Base-by-base conservation (phyloP, 2,329 filamentous ascomycete genomes). In the Aureobasidium sp. region DNA sequence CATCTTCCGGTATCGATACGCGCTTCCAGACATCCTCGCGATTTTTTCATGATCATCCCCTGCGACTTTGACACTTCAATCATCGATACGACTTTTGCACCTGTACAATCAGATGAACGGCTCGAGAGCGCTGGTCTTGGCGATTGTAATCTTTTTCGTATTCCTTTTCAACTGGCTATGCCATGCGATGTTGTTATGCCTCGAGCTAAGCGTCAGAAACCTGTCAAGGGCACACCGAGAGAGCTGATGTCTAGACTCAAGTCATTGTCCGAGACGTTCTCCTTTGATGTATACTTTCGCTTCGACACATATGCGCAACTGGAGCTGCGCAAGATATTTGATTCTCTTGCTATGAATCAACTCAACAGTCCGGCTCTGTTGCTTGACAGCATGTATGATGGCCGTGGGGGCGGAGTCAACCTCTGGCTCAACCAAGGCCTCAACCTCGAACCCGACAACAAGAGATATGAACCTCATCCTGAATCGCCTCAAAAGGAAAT, bases 361-460 rank as follows among this genome's bases (percentile, higher is more conserved):
- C 32, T 47, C 6, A 16, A 45, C 3, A 29, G 21, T 1, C 54
- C 54, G 3, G 1, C n/a, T 6, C 7, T 59, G 27, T 21, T 32
- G 34, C 44, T 59, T 29, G 34, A 59, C 14, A 49, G 55, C 34
- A 59, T 59, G 44, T 59, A 59, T 25, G 34, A 49, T n/a, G 55
- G 55, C 13, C 34, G 44, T 49, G 44, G 55, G 14, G 55, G 25
- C 10, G 32, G 34, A 0, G 2, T 34, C 27, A 59, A 59, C 25
- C 44, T 49, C 3, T 59, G 44, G 55, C 34, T 48, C 9, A 16
- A 59, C 9, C 44, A 59, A 59, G 55, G 55, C 11, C 25, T 59
- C 1, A 32, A 27, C 6, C 9, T 49, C 8, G 16, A 36, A 5
- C 11, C 3, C 11, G 34, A 36, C 2, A 14, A 36, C 5, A 36